phyloP scores from a whole-genome alignment of 305 asterid species.

The Solanum hybrid region DNA sequence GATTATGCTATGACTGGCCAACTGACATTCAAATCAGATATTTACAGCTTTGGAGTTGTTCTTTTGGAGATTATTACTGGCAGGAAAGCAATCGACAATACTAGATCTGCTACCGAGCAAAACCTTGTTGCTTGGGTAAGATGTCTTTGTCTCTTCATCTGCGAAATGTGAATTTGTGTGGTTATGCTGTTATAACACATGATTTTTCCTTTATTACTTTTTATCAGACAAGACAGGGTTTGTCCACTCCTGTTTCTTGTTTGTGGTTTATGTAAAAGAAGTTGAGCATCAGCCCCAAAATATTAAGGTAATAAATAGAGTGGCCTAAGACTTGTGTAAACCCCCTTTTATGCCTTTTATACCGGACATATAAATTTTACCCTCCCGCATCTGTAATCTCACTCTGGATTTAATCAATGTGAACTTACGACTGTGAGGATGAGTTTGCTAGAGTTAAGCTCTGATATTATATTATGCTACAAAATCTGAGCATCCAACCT shows the following conservation, averaged over 20 bases:
- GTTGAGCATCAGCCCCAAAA: neutral
- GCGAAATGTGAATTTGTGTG: neutral
- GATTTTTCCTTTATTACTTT: neutral
- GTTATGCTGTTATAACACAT: neutral
- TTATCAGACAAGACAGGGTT: neutral
- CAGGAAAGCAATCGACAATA: slow-evolving; percentile 39
- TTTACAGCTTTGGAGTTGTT: slow-evolving; percentile 50
- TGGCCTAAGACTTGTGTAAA: neutral
- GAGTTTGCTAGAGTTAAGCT: neutral
- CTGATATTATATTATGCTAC: neutral
- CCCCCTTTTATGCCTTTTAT: neutral
- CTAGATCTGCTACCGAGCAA: slow-evolving; percentile 25
- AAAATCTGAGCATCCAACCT: neutral
- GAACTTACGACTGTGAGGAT: neutral
- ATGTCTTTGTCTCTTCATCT: neutral
- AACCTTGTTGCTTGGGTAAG: slow-evolving; percentile 51
- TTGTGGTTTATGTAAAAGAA: neutral
- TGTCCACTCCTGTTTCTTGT: neutral
- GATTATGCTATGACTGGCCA: slow-evolving; percentile 61
- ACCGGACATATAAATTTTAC: neutral
- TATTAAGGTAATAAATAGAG: neutral
- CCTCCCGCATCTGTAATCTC: neutral
- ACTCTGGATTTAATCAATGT: neutral
- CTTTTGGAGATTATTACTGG: slow-evolving; percentile 50
- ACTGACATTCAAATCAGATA: slow-evolving; percentile 53